Evolutionary conservation across 257 asterid genomes (phyloP).

Genomic region (Capsicum chinense): DNA sequence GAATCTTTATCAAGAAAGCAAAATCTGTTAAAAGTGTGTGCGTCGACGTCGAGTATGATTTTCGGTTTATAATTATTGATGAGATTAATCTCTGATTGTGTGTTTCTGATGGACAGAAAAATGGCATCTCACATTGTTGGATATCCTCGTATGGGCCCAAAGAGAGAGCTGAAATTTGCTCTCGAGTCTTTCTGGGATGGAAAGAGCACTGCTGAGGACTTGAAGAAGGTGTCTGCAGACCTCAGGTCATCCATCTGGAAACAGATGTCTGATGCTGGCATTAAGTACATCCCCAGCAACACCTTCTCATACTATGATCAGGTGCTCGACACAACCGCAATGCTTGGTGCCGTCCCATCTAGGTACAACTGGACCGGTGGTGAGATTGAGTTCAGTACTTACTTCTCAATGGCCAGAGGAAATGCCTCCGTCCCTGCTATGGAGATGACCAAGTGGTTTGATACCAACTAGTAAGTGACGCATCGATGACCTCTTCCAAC

Average conservation of each 20-base stretch:
- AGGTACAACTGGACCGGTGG: conserved; percentile 61
- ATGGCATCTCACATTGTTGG: conserved; percentile 72
- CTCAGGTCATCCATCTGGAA: conserved; percentile 66
- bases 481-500: not conserved
- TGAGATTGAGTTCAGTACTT: conserved; percentile 53
- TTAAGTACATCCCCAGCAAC: conserved; percentile 65
- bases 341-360: conserved; percentile 65
- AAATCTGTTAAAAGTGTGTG: not conserved
- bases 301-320: conserved; percentile 61
- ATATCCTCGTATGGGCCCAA: conserved; percentile 68
- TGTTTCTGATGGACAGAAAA: conserved; percentile 37
- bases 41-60: not conserved
- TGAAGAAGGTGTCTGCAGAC: conserved; percentile 54
- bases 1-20: not conserved
- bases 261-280: conserved; percentile 61
- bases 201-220: conserved; percentile 59
- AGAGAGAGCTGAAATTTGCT: conserved; percentile 65
- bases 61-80: not conserved
- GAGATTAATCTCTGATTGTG: conserved; percentile 15
- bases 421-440: conserved; percentile 60
- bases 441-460: conserved; percentile 66
- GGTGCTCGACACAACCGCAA: conserved; percentile 57
- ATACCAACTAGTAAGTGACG: conserved; percentile 55
- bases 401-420: conserved; percentile 68
- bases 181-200: conserved; percentile 67